Evolutionary conservation across 1,139 yeast species (phyloP).

Genomic region (Saccharomycopsis crataegensis): DNA sequence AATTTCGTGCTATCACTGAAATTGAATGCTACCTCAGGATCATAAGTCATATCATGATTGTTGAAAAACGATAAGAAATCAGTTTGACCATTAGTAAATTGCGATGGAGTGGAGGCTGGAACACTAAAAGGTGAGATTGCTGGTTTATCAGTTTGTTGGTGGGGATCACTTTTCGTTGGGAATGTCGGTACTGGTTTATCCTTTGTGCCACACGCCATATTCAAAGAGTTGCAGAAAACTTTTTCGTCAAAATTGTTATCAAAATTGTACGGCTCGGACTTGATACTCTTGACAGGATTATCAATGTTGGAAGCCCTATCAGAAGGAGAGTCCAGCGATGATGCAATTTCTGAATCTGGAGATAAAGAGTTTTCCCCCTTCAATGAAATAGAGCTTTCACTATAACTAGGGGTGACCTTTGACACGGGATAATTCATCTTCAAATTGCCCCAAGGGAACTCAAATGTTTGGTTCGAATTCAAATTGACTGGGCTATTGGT

Average conservation of each 20-base stretch:
- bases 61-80: conserved; percentile 6
- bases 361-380: conserved; percentile 17
- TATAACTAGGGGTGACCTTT: conserved; percentile 1
- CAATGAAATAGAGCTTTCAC: conserved; percentile 10
- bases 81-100: background rate
- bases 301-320: background rate
- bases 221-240: conserved; percentile 64
- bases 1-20: conserved; percentile 7
- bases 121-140: background rate
- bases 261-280: conserved; percentile 23
- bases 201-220: conserved; percentile 80
- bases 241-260: conserved; percentile 42
- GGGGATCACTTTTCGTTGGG: conserved; percentile 1
- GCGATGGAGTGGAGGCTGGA: background rate
- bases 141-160: background rate
- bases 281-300: background rate
- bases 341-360: conserved; percentile 11
- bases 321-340: conserved; percentile 12
- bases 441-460: conserved; percentile 33
- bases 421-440: background rate
- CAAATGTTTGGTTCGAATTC: conserved; percentile 25
- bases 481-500: background rate
- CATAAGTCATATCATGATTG: conserved; percentile 1
- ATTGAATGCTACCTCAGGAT: conserved; percentile 9
- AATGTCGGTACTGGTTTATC: conserved; percentile 58